These are phyloP conservation scores for Xylariaceae sp. DNA, from an alignment of 2,329 filamentous ascomycete genomes.

Conservation along the genomic window DNA sequence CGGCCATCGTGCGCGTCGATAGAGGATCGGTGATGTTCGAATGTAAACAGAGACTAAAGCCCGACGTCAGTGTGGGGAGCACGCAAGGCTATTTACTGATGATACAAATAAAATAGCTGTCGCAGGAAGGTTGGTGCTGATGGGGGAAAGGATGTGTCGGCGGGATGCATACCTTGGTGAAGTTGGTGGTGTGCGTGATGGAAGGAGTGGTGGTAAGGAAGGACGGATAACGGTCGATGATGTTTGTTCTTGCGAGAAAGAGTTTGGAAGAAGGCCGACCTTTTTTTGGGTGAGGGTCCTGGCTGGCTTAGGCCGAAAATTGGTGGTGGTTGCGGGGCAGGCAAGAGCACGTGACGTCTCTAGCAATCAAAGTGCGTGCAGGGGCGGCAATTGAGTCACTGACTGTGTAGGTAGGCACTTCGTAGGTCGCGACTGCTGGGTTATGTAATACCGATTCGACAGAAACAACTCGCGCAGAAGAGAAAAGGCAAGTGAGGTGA, in stretches of 20 bases:
- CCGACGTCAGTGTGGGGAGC: slow-evolving; percentile 24
- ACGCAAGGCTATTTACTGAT: slow-evolving; percentile 8
- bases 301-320: slow-evolving; percentile 29
- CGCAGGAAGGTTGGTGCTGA: background rate
- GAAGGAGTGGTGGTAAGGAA: slow-evolving; percentile 4
- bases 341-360: slow-evolving; percentile 25
- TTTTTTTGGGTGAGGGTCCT: slow-evolving; percentile 16
- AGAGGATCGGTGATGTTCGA: slow-evolving; percentile 4
- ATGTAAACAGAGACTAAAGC: slow-evolving; percentile 22
- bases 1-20: slow-evolving; percentile 52
- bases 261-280: slow-evolving; percentile 26
- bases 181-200: slow-evolving; percentile 10
- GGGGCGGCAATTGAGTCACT: background rate
- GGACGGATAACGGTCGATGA: slow-evolving; percentile 21
- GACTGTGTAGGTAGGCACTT: background rate
- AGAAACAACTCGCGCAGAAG: background rate
- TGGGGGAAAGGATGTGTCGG: background rate
- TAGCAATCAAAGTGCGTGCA: slow-evolving; percentile 4
- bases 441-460: background rate
- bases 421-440: background rate
- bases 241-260: slow-evolving; percentile 24
- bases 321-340: slow-evolving; percentile 31
- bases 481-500: no score
- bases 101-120: slow-evolving; percentile 5
- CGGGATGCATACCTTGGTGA: slow-evolving; percentile 16